Evolutionary conservation across 495 filamentous ascomycete species (phyloP).

Genomic region (Mytilinidion resinicola): DNA sequence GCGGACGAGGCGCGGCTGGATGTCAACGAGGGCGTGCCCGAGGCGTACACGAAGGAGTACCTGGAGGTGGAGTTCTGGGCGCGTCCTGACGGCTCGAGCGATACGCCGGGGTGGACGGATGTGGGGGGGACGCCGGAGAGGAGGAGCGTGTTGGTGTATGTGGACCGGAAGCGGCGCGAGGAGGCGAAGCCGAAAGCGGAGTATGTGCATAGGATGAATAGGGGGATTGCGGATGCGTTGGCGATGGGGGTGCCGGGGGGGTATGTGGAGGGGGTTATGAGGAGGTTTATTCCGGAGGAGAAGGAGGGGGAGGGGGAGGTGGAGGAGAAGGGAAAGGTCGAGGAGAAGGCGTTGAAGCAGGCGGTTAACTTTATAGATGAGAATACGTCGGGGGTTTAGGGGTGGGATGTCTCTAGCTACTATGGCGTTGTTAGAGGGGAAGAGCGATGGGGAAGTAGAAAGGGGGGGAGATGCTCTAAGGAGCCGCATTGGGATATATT

Average conservation of each 20-base stretch:
- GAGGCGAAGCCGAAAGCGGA: constrained; percentile 49
- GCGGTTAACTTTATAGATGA: constrained; percentile 32
- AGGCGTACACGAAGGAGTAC: constrained; percentile 46
- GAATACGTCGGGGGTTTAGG: constrained; percentile 8
- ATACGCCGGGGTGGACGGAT: background rate
- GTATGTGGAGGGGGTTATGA: constrained; percentile 54
- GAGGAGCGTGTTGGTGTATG: constrained; percentile 49
- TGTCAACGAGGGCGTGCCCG: constrained; percentile 52
- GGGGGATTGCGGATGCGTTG: constrained; percentile 56
- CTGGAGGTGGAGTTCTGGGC: constrained; percentile 42
- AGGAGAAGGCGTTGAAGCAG: constrained; percentile 28
- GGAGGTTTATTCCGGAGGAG: constrained; percentile 49
- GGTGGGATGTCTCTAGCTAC: background rate
- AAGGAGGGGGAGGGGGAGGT: constrained; percentile 1
- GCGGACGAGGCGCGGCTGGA: constrained; percentile 47
- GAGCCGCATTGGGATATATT: no score
- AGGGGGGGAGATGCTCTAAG: no score
- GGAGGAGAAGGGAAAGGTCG: constrained; percentile 3
- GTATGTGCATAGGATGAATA: constrained; percentile 64
- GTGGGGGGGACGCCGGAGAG: constrained; percentile 6
- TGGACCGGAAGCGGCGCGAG: constrained; percentile 44
- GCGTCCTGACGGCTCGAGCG: background rate
- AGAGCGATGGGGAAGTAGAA: no score
- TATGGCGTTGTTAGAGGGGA: background rate
- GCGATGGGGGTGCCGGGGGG: constrained; percentile 47